phyloP scores from a whole-genome alignment of 257 asterid species.

The Parsonsia alboflavescens region DNA sequence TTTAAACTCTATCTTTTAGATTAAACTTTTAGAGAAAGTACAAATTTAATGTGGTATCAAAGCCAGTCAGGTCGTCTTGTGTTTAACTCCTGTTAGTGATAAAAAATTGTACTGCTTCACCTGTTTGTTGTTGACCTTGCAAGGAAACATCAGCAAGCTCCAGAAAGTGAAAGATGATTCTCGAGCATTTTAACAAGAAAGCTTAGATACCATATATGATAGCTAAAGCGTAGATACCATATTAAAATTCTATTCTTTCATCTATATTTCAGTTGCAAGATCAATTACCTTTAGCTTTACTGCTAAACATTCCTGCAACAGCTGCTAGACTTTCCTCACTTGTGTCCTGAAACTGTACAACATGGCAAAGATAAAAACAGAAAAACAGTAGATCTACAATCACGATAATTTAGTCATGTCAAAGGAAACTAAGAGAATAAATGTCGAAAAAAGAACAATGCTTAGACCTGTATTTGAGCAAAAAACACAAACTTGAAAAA shows the following conservation, averaged over 20 bases:
- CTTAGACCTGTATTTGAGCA: not conserved
- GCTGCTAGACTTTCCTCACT: constrained; percentile 99
- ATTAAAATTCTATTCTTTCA: not conserved
- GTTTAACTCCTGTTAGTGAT: too few relatives aligned
- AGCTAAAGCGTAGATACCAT: not conserved
- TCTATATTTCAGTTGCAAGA: not conserved
- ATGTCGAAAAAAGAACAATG: not conserved
- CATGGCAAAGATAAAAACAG: not conserved
- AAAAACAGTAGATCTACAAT: constrained; percentile 9
- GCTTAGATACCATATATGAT: too few relatives aligned
- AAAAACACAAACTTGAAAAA: not conserved
- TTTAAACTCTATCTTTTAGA: too few relatives aligned
- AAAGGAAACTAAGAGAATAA: not conserved
- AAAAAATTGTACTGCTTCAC: too few relatives aligned
- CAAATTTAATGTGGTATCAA: too few relatives aligned
- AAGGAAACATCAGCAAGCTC: not conserved
- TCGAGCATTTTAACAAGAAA: not conserved
- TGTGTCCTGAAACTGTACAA: constrained; percentile 78
- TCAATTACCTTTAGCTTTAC: constrained; percentile 88
- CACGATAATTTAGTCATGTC: constrained; percentile 6
- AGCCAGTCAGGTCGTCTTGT: too few relatives aligned
- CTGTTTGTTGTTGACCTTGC: too few relatives aligned
- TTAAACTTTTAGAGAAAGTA: too few relatives aligned
- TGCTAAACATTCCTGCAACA: constrained; percentile 99
- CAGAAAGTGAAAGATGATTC: not conserved